Evolutionary conservation across 805 yeast species (phyloP), one percentile per base, ranked within the genome.

Genomic region (Lipomyces japonicus): DNA sequence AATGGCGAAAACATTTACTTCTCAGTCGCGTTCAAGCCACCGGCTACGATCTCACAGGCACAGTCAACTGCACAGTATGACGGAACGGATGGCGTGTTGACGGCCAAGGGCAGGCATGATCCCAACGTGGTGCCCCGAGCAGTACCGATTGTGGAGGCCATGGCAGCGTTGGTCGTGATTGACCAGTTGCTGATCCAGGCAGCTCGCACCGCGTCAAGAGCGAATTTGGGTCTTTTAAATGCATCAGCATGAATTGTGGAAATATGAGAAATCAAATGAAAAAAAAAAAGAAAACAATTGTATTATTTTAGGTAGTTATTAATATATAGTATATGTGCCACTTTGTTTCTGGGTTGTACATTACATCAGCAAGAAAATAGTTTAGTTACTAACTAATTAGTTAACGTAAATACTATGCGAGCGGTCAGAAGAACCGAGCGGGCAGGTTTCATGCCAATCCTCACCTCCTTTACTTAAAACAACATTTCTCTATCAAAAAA

Each of bases 101-200:
- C 93, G 46, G 96, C 98, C 31, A 83, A 91, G 68, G 98, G 98
- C 49, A 86, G 98, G 77, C 98, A 93, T 65, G 98, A 93, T 68
- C 98, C 98, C 30, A 87, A 90, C 64, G 98, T 93, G 48, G 95
- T 95, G 19, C 98, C 98, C 59, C 82, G 98, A 69, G 98, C 98
- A 35, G 88, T 93, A 54, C 97, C 98, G 45, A 93, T 93, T 64
- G 97, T 93, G 26, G 98, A 93, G 74, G 87, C 97, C 36, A 91
- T 93, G 97, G 80, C 97, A 42, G 93, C 97, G n/a, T 75, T 93
- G 59, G 96, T 88, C 1, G 70, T 91, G 57, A 91, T 91, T 38
- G 98, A 93, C 68, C 81, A 86, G 48, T 71, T 85, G 50, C 71
- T 93, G 71, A 77, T 90, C 41, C 98, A 91, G 72, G 84, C 86